Evolutionary conservation across 495 filamentous ascomycete species (phyloP), one percentile per base, ranked within the genome.

Genomic region (Neurospora tetraspora): DNA sequence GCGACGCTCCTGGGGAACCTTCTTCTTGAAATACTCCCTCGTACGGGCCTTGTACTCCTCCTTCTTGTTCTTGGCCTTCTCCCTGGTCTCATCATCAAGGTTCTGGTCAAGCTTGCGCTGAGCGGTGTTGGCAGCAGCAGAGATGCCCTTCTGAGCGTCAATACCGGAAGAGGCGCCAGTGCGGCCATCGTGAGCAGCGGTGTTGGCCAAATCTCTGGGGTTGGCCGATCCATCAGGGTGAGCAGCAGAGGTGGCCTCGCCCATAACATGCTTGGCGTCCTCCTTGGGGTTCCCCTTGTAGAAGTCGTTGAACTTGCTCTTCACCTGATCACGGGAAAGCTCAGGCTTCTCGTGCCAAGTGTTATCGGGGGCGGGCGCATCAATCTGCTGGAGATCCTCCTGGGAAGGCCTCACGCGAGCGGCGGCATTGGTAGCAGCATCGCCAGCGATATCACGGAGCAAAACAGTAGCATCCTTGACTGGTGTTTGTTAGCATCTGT

Each of bases 281-380:
- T 91, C 86, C 76, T 87, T 88, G 77, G 83, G 79, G 23, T 79
- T 73, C 10, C 81, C 80, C 76, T 88, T 88, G 78, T 88, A 87
- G 72, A 86, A 83, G 8, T 82, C 81, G 76, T 86, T 90, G 18
- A 92, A 75, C 78, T 93, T 90, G 11, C 86, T 81, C 82, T 88
- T 94, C 36, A 97, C 37, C 69, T 88, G 88, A 2, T 91, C 89
- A 77, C 88, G 90, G 73, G 90, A 91, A 43, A 96, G 74, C 73
- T 94, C 86, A 1, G 96, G 96, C 69, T 89, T 88, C 74, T 98
- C 94, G 79, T 98, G 93, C 96, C 96, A 99, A 11, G 88, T 89
- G 81, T 98, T 94, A 75, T 97, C 94, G 9, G 92, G 90, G 3
- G 96, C 96, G 3, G 96, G 89, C 16, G 85, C 77, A 75, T 98